These are phyloP conservation scores for Apiotrichum brassicae DNA, from an alignment of 1,284 basidiomycete species.

Conservation along the genomic window DNA sequence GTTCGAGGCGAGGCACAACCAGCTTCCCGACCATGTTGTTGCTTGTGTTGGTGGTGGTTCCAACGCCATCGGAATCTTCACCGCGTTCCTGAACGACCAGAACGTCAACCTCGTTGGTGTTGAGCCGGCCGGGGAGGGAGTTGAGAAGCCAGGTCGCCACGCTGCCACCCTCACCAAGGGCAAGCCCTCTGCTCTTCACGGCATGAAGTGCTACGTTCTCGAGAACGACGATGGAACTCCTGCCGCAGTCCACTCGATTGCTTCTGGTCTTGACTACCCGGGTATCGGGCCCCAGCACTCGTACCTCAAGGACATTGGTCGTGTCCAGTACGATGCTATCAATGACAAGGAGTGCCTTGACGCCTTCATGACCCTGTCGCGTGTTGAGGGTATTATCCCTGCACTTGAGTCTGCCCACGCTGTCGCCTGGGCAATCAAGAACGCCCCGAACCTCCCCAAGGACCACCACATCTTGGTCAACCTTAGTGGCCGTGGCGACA, in stretches of 20 bases:
- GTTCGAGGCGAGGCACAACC: slow-evolving; percentile 64
- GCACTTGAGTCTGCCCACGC: slow-evolving; percentile 94
- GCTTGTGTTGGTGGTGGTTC: slow-evolving; percentile 97
- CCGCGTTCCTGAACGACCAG: slow-evolving; percentile 79
- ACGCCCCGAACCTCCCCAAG: slow-evolving; percentile 76
- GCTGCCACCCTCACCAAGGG: slow-evolving; percentile 89
- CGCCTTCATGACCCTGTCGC: slow-evolving; percentile 85
- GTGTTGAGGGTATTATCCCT: slow-evolving; percentile 95
- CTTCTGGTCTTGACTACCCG: slow-evolving; percentile 48
- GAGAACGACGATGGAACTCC: slow-evolving; percentile 87
- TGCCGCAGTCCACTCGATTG: slow-evolving; percentile 92
- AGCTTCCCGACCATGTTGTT: slow-evolving; percentile 87
- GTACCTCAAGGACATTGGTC: slow-evolving; percentile 87
- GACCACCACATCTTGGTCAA: slow-evolving; percentile 78
- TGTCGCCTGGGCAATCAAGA: slow-evolving; percentile 78
- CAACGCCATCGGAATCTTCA: slow-evolving; percentile 95
- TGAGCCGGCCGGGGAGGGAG: slow-evolving; percentile 92
- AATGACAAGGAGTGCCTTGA: slow-evolving; percentile 89
- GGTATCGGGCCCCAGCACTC: slow-evolving; percentile 93
- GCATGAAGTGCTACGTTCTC: slow-evolving; percentile 84
- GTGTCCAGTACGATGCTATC: slow-evolving; percentile 87
- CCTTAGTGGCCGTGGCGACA: slow-evolving; percentile 19
- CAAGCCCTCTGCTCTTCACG: slow-evolving; percentile 89
- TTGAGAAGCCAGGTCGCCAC: slow-evolving; percentile 74
- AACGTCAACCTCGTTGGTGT: slow-evolving; percentile 56